Conservation (phyloP, 1,284 basidiomycete species). For the Lignosus rhinocerotis region DNA sequence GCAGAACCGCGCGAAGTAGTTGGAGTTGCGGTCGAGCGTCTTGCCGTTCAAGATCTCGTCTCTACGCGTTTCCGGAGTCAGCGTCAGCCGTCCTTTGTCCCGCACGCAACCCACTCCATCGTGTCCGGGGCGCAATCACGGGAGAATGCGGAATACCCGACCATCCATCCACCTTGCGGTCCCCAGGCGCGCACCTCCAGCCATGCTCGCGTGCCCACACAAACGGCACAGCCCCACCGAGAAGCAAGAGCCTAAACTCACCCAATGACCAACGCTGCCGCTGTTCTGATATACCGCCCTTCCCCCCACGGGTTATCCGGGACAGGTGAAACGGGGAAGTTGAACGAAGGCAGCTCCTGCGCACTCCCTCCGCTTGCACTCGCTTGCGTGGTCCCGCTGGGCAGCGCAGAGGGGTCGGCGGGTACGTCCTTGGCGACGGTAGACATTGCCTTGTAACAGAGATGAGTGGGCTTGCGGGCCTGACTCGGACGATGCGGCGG, state of each 20-base stretch:
- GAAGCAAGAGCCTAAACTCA: slow-evolving; percentile 34
- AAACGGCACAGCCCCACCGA: neutral
- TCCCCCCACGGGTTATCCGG: slow-evolving; percentile 67
- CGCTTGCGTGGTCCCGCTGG: neutral
- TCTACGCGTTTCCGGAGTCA: slow-evolving; percentile 37
- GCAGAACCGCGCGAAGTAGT: slow-evolving; percentile 84
- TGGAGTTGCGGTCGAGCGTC: slow-evolving; percentile 85
- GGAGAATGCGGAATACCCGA: neutral
- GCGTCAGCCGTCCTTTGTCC: too few species aligned
- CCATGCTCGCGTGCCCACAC: neutral
- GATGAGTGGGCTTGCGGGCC: neutral
- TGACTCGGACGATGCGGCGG: neutral
- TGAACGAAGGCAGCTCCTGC: slow-evolving; percentile 25
- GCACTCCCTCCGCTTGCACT: neutral
- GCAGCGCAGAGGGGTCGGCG: slow-evolving; percentile 3
- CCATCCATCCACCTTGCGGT: neutral
- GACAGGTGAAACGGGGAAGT: slow-evolving; percentile 56
- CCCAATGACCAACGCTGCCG: slow-evolving; percentile 78
- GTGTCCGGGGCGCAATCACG: neutral
- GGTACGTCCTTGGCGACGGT: neutral
- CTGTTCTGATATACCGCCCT: slow-evolving; percentile 68
- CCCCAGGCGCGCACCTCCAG: neutral
- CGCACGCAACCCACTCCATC: neutral
- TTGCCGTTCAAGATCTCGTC: slow-evolving; percentile 88
- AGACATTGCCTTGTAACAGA: neutral